These are phyloP conservation scores for Hymenoscyphus scutula DNA, from an alignment of 2,329 filamentous ascomycete species.

Conservation along the genomic window DNA sequence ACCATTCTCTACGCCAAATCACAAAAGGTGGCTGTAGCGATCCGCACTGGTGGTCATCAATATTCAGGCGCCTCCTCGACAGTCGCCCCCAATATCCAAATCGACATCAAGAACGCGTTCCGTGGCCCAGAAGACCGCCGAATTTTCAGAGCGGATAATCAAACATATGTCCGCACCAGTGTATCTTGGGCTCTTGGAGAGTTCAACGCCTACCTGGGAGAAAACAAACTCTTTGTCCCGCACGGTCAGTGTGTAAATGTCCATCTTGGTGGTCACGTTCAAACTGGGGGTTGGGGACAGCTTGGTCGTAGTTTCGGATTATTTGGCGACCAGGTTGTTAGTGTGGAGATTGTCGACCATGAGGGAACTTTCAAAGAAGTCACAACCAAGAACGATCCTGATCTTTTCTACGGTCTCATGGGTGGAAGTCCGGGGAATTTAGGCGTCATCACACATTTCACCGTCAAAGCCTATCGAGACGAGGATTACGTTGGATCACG, in stretches of 20 bases:
- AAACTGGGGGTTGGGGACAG: constrained; percentile 34
- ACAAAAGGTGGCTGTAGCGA: constrained; percentile 43
- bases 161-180: constrained; percentile 39
- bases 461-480: constrained; percentile 41
- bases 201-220: constrained; percentile 43
- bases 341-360: constrained; percentile 34
- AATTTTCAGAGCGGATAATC: constrained; percentile 38
- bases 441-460: constrained; percentile 37
- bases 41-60: constrained; percentile 49
- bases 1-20: constrained; percentile 43
- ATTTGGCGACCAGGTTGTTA: constrained; percentile 35
- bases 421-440: constrained; percentile 38
- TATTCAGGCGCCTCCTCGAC: constrained; percentile 51
- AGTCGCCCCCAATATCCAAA: constrained; percentile 43
- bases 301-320: constrained; percentile 26
- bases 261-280: constrained; percentile 46
- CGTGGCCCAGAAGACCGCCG: constrained; percentile 34
- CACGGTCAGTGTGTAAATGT: constrained; percentile 47
- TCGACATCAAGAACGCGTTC: constrained; percentile 45
- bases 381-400: constrained; percentile 29
- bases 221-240: constrained; percentile 45
- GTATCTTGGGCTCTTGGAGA: constrained; percentile 44
- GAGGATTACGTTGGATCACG: constrained; percentile 41
- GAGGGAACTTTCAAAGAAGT: constrained; percentile 31
- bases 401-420: constrained; percentile 36